A percentile compares a stretch with the other conserved stretches of the same genome.
Evolutionary conservation across 441 rosid genomes (phyloP).

Genomic region (California macrophylla): DNA sequence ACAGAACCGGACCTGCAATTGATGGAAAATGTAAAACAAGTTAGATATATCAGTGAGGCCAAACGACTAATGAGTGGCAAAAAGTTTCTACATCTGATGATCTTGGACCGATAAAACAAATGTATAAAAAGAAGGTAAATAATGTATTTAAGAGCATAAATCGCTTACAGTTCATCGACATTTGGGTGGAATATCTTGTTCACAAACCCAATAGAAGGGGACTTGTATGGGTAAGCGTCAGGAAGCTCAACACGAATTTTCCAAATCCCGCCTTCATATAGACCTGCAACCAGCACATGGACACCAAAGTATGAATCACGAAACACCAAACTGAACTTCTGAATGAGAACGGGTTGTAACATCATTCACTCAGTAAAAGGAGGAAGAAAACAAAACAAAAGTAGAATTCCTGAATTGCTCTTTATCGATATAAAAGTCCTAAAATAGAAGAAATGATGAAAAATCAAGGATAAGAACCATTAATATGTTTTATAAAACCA

Average conservation of each 20-base stretch:
- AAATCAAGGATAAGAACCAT: background rate
- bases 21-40: slow-evolving; percentile 6
- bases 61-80: background rate
- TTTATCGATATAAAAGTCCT: slow-evolving; percentile 1
- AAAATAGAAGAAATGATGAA: background rate
- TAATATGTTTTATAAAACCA: background rate
- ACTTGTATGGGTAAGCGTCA: slow-evolving; percentile 68
- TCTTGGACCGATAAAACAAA: background rate
- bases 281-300: slow-evolving; percentile 35
- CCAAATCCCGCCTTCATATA: slow-evolving; percentile 68
- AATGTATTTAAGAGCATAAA: slow-evolving; percentile 12
- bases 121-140: background rate
- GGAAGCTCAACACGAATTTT: slow-evolving; percentile 67
- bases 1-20: slow-evolving; percentile 59
- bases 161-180: slow-evolving; percentile 70
- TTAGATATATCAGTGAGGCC: slow-evolving; percentile 2
- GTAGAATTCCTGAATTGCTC: background rate
- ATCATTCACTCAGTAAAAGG: background rate
- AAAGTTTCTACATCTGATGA: slow-evolving; percentile 1
- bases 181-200: slow-evolving; percentile 75
- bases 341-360: slow-evolving; percentile 8
- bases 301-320: slow-evolving; percentile 7
- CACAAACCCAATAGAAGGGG: slow-evolving; percentile 64
- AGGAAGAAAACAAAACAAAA: background rate
- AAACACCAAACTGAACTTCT: background rate